Evolutionary conservation across 305 asterid species (phyloP).

Genomic region (Fraxinus angustifolia): DNA sequence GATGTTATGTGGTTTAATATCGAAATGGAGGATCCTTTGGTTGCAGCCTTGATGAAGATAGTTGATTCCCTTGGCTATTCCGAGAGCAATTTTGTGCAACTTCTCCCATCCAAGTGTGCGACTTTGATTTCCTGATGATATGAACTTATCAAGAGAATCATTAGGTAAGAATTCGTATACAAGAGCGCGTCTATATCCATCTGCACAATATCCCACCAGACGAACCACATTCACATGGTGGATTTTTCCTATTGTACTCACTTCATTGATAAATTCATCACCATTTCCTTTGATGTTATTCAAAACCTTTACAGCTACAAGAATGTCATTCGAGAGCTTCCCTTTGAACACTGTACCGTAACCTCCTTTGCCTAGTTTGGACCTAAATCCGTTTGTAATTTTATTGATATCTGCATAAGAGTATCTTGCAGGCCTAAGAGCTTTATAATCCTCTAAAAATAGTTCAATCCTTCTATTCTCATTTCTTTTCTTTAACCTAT

Average conservation of each 20-base stretch:
- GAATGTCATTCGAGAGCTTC: constrained; percentile 51
- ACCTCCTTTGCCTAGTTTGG: constrained; percentile 62
- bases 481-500: constrained; percentile 31
- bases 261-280: constrained; percentile 71
- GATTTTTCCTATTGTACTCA: constrained; percentile 61
- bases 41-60: constrained; percentile 71
- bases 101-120: constrained; percentile 55
- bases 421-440: constrained; percentile 56
- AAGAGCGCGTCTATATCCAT: constrained; percentile 57
- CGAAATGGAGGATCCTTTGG: constrained; percentile 70
- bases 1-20: constrained; percentile 65
- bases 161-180: constrained; percentile 63
- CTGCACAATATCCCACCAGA: constrained; percentile 66
- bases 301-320: constrained; percentile 50
- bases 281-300: constrained; percentile 55
- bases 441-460: constrained; percentile 47
- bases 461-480: constrained; percentile 31
- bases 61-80: constrained; percentile 49
- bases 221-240: constrained; percentile 77
- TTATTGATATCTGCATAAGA: constrained; percentile 54
- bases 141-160: constrained; percentile 53
- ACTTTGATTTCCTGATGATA: constrained; percentile 37
- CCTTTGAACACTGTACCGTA: constrained; percentile 67
- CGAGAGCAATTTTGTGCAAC: constrained; percentile 35
- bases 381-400: constrained; percentile 47